These are phyloP conservation scores for Salix udensis DNA, from an alignment of 345 rosid genomes.

Conservation along the genomic window DNA sequence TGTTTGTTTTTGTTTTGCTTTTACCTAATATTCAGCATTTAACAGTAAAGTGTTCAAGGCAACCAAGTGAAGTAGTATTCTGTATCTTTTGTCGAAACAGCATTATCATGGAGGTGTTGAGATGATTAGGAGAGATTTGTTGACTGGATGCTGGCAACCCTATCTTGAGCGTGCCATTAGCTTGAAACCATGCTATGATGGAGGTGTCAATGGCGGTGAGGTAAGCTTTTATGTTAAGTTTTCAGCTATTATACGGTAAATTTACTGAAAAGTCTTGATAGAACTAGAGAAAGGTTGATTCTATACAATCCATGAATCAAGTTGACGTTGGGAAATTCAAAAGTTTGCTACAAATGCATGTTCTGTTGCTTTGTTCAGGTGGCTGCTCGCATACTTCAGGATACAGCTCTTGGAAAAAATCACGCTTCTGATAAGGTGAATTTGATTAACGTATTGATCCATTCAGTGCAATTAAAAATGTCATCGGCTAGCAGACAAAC, in stretches of 20 bases:
- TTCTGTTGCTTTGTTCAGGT: constrained; percentile 37
- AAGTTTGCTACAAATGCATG: too few species aligned
- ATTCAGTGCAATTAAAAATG: too few species aligned
- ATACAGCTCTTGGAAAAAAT: constrained; percentile 89
- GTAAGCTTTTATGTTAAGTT: constrained; percentile 25
- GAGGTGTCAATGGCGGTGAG: constrained; percentile 95
- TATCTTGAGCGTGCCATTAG: constrained; percentile 97
- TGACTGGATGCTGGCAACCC: constrained; percentile 93
- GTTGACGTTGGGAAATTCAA: constrained; percentile 13
- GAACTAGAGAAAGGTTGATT: too few species aligned
- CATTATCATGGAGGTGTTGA: constrained; percentile 91
- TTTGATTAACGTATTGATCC: too few species aligned
- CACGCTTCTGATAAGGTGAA: constrained; percentile 81
- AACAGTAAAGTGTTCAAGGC: too few species aligned
- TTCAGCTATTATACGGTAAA: too few species aligned
- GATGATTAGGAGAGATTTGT: constrained; percentile 97
- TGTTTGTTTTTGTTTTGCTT: neutral
- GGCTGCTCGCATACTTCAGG: constrained; percentile 86
- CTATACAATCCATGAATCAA: too few species aligned
- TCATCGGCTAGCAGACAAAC: too few species aligned
- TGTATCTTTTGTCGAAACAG: constrained; percentile 35
- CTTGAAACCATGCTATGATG: constrained; percentile 92
- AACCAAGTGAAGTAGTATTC: too few species aligned
- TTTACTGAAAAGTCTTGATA: too few species aligned
- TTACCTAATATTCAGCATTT: neutral